Evolutionary conservation across 2,329 filamentous ascomycete species (phyloP), one percentile per base, ranked within the genome.

Genomic region (Fusarium tupiense): DNA sequence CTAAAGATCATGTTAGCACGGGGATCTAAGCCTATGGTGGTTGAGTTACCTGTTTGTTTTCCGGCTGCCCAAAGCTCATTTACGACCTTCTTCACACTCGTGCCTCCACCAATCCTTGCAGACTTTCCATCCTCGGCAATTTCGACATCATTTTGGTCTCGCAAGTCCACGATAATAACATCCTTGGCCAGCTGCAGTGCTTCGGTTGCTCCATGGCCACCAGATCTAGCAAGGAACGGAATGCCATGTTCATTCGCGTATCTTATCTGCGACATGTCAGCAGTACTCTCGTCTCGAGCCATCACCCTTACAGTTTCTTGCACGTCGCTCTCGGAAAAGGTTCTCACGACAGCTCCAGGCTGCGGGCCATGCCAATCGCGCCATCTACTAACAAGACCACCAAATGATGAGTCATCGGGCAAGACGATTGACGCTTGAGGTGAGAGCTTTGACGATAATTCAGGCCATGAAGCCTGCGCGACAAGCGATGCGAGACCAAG

Each of bases 361-460:
- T 69, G 44, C 2, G 73, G 73, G 0, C 67, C 70, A 57, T 75
- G 63, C 72, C 72, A 75, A 14, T 75, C 72, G 9, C 66, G 52
- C 73, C 73, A 75, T 33, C 73, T 58, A 6, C 63, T 69, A 5
- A 54, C 29, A 5, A 61, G 43, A 9, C 19, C 22, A 6, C 29
- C 33, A 7, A 75, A 75, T 0, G 46, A 24, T 3, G 50, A 20
- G 8, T 68, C 49, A 5, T 41, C 11, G 0, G 69, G 66, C 1
- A 75, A 52, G 0, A 71, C 31, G 8, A 75, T 57, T 1, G 69
- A 75, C 22, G 72, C 73, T 10, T 62, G 47, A 1, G 50, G 43
- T 3, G 73, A 75, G 1, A 75, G 31, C 16, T 61, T 70, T 3
- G 63, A 33, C 1, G 69, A 66, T 7, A 75, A 20, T 9, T 71